phyloP scores from a whole-genome alignment of 768 basidiomycete species.

The Lentinula sp. region DNA sequence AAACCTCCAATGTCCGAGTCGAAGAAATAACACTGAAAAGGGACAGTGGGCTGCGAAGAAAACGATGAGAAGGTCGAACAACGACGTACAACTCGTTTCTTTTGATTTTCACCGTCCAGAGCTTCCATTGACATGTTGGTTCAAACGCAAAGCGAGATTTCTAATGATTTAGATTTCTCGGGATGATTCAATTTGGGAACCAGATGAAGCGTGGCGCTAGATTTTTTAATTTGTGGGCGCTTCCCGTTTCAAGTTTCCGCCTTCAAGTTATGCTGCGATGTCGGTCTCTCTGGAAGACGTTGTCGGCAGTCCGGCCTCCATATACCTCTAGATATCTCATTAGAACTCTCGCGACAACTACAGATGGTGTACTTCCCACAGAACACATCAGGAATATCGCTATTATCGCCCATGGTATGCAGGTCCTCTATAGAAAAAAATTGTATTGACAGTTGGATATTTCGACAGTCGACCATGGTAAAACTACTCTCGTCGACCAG shows the following conservation, averaged over 20 bases:
- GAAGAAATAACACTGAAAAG: conserved; percentile 91
- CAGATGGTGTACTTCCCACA: conserved; percentile 13
- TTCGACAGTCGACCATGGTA: conserved; percentile 42
- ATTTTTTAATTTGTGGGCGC: not conserved
- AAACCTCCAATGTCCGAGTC: conserved; percentile 99
- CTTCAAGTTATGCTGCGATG: not conserved
- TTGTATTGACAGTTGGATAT: not conserved
- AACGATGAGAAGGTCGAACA: conserved; percentile 9
- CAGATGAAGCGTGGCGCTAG: not conserved
- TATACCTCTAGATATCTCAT: not conserved
- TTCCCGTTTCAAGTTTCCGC: not conserved
- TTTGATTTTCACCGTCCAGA: conserved; percentile 65
- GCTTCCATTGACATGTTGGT: conserved; percentile 37
- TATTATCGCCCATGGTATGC: conserved; percentile 46
- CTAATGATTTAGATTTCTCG: too few relatives aligned
- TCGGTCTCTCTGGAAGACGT: not conserved
- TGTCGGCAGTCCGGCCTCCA: not conserved
- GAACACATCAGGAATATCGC: conserved; percentile 42
- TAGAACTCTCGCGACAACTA: not conserved
- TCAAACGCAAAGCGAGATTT: too few relatives aligned
- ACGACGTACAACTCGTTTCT: conserved; percentile 80
- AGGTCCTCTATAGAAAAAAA: not conserved
- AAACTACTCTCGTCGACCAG: conserved; percentile 49
- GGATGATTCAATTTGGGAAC: not conserved
- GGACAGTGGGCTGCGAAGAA: conserved; percentile 6